Base-by-base conservation (phyloP, 768 basidiomycete genomes). In the Hypholoma sublateritium region DNA sequence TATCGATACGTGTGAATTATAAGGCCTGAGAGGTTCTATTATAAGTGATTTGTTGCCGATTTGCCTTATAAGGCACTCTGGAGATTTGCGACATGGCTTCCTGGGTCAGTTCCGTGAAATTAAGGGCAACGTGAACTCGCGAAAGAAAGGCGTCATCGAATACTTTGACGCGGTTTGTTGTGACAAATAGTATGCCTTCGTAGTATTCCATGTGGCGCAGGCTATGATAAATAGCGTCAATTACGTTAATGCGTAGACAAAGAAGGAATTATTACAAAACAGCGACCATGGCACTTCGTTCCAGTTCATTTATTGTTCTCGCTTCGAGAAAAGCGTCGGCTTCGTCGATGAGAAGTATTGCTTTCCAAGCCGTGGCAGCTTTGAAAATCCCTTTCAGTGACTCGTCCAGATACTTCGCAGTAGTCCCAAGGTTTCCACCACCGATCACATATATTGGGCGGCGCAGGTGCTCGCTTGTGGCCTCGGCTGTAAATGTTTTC, bases 311-410 rank as follows among this genome's bases (percentile, higher is more conserved):
- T 34, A 86, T 71, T 4, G 83, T 83, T 5, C 87, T 81, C 66
- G 83, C 81, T 62, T 88, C 87, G 24, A 89, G 76, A 78, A 88
- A 89, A 4, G 88, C 86, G 68, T 89, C 86, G 4, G 86, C 85
- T 67, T 84, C 82, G 54, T 84, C 82, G 50, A 84, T 83, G 45
- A 83, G 70, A 1, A 83, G 77, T 42, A 83, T 82, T 0, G 81
- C 82, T 56, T 82, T 82, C 82, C 82, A 84, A 16, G 77, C 77
- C 12, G 81, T 84, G 0, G 82, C 81, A 39, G 83, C 73, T 50
- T 82, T 74, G 46, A 80, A 79, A n/a, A 81, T 76, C 7, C 70
- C 69, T 60, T 80, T 75, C 11, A 84, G 72, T 0, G 75, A 69
- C 7, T 47, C 13, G 55, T 86, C 82, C n/a, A 86, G 70, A 0